phyloP scores from a whole-genome alignment of 2,329 filamentous ascomycete genomes.

The Escovopsis sp. region DNA sequence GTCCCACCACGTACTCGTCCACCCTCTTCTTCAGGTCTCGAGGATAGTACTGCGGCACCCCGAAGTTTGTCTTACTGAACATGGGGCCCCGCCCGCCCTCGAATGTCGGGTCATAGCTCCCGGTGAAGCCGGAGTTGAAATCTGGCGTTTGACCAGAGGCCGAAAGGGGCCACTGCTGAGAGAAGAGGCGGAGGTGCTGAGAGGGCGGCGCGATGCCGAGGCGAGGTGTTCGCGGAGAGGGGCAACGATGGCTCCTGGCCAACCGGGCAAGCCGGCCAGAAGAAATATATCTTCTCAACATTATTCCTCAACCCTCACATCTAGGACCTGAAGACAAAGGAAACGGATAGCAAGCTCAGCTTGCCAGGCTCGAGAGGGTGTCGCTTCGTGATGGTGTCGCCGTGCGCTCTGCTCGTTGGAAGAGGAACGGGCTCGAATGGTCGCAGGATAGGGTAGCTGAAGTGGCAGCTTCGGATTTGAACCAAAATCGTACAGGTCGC shows the following conservation, averaged over 20 bases:
- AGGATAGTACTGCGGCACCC: constrained; percentile 49
- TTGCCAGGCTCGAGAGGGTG: too few species aligned
- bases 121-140: constrained; percentile 44
- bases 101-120: constrained; percentile 40
- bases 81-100: constrained; percentile 43
- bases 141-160: constrained; percentile 29
- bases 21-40: constrained; percentile 72
- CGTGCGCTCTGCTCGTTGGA: too few species aligned
- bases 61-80: constrained; percentile 42
- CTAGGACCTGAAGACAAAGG: too few species aligned
- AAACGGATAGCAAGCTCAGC: too few species aligned
- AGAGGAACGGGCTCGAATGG: too few species aligned
- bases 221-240: neutral
- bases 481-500: too few species aligned
- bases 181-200: constrained; percentile 11
- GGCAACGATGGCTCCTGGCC: neutral
- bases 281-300: neutral
- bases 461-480: too few species aligned
- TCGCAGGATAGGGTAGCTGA: too few species aligned
- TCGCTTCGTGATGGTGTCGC: too few species aligned
- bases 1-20: constrained; percentile 91
- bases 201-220: neutral
- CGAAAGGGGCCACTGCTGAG: constrained; percentile 10
- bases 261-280: neutral
- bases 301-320: neutral